Percentiles rank a stretch among this genome's conserved stretches.
phyloP scores from a whole-genome alignment of 2,329 filamentous ascomycete species.

The Ophiognomonia clavigignenti-juglandacearum region DNA sequence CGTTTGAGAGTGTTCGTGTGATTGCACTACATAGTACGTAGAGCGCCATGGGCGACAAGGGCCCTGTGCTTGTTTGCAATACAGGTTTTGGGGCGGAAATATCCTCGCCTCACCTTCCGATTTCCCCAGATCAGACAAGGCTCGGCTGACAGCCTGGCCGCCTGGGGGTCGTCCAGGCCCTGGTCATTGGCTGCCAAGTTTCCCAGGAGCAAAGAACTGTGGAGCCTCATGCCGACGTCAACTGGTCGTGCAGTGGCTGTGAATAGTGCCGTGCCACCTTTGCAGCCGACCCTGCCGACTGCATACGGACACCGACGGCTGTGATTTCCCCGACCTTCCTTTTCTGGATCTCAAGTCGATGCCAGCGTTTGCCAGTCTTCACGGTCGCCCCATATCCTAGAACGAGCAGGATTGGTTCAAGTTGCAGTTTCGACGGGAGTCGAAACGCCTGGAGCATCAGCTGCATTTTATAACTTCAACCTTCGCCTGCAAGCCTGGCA shows the following conservation, averaged over 20 bases:
- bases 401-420: no score
- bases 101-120: background rate
- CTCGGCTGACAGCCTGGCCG: background rate
- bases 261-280: background rate
- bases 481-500: no score
- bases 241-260: no score
- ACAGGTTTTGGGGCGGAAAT: background rate
- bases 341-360: background rate
- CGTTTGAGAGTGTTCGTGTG: no score
- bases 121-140: background rate
- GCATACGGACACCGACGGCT: slow-evolving; percentile 6
- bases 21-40: background rate
- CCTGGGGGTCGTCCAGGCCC: no score
- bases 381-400: no score
- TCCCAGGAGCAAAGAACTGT: no score
- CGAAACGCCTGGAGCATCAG: no score
- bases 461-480: no score
- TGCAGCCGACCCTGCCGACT: background rate
- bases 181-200: background rate
- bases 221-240: no score
- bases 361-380: no score
- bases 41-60: background rate
- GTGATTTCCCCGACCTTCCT: slow-evolving; percentile 9
- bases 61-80: background rate
- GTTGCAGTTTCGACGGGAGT: no score